phyloP scores from a whole-genome alignment of 371 early-diverging fungal genomes.

The Rhizomucor pusillus region DNA sequence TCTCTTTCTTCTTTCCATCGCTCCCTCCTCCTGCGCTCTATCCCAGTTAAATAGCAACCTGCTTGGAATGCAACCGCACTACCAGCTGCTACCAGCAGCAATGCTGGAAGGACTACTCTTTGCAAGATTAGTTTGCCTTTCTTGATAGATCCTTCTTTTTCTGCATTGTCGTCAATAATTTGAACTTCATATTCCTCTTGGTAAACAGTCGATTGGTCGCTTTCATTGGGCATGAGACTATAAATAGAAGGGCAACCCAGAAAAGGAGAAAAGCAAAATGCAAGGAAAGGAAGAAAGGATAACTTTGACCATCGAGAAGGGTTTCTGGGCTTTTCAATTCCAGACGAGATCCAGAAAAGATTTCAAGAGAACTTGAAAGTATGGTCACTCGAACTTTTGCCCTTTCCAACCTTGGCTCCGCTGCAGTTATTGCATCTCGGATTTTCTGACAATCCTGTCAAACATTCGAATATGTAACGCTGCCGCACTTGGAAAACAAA shows the following conservation, averaged over 20 bases:
- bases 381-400: too few species aligned
- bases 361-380: too few species aligned
- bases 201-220: too few species aligned
- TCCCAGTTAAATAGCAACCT: background rate
- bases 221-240: background rate
- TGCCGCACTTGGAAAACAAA: too few species aligned
- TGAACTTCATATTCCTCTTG: too few species aligned
- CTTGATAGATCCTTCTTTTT: background rate
- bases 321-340: background rate
- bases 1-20: background rate
- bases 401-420: too few species aligned
- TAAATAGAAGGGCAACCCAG: background rate
- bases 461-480: too few species aligned
- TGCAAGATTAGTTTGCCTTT: background rate
- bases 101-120: background rate
- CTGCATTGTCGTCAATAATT: too few species aligned
- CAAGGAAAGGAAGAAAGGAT: background rate
- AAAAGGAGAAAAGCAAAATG: background rate
- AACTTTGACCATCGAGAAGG: background rate
- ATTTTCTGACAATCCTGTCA: too few species aligned
- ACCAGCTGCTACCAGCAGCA: constrained; percentile 8
- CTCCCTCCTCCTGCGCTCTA: too few species aligned
- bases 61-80: constrained; percentile 12
- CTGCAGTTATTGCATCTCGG: too few species aligned
- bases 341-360: too few species aligned